A percentile compares a stretch with the other conserved stretches of the same genome.
phyloP scores from a whole-genome alignment of 1,284 basidiomycete genomes.

The Ceratobasidium sp. region DNA sequence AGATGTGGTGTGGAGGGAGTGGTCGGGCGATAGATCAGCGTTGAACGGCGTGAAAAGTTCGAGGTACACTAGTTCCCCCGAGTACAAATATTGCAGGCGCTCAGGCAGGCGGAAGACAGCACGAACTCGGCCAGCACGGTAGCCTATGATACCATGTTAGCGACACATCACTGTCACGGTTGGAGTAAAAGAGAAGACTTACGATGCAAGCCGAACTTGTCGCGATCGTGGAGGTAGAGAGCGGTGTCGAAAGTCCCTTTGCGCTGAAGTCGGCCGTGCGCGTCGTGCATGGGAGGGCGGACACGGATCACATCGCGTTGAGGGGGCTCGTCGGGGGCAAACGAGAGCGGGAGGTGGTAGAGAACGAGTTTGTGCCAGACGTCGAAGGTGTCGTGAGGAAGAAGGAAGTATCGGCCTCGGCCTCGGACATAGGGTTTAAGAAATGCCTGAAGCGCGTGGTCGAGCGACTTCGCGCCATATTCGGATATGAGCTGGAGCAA shows the following conservation, averaged over 20 bases:
- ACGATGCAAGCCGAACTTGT: background rate
- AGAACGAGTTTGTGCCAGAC: background rate
- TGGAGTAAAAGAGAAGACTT: background rate
- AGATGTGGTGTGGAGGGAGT: background rate
- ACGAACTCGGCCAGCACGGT: background rate
- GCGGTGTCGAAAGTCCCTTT: background rate
- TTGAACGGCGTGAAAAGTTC: background rate
- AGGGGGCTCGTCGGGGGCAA: background rate
- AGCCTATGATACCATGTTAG: background rate
- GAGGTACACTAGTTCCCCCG: background rate
- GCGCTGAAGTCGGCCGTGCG: background rate
- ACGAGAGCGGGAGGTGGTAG: background rate
- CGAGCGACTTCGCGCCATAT: background rate
- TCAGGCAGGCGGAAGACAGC: background rate
- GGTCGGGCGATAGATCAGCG: background rate
- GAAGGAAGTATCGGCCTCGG: background rate
- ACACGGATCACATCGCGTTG: slow-evolving; percentile 4
- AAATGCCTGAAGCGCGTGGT: background rate
- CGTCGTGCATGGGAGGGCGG: background rate
- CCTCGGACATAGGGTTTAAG: background rate
- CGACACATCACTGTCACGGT: background rate
- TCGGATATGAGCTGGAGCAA: background rate
- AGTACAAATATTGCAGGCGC: background rate
- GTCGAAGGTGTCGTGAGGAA: background rate
- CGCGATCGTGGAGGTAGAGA: background rate